Conservation (phyloP, 306 rosid species). For the Glycyrrhiza uralensis region DNA sequence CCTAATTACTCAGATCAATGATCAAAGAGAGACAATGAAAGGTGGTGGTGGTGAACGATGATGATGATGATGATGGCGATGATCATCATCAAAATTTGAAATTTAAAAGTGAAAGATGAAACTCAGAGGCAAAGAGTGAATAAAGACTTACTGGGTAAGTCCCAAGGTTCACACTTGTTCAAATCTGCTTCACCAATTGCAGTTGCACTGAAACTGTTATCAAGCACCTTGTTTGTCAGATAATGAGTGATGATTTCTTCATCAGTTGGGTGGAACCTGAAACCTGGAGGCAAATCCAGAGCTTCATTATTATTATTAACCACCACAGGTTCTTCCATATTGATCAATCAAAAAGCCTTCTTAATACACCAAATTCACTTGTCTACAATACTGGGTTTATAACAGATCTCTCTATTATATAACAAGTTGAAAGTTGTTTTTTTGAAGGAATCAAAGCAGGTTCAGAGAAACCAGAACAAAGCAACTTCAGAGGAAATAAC, state of each 20-base stretch:
- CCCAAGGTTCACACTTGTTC: constrained; percentile 92
- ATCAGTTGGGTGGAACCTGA: constrained; percentile 85
- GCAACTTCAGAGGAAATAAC: background rate
- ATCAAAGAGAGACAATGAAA: no score
- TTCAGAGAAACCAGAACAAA: background rate
- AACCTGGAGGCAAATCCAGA: constrained; percentile 82
- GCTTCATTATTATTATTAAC: constrained; percentile 36
- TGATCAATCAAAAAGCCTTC: no score
- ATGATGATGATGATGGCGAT: no score
- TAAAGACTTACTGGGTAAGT: constrained; percentile 66
- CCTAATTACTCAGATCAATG: no score
- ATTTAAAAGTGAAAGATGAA: no score
- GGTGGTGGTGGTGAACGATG: no score
- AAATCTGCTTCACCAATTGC: constrained; percentile 87
- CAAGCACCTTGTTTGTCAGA: constrained; percentile 53
- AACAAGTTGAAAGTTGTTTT: no score
- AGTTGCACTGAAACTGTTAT: constrained; percentile 53
- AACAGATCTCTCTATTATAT: no score
- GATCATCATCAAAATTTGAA: no score
- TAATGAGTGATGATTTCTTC: constrained; percentile 73
- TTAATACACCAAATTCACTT: no score
- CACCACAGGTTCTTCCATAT: constrained; percentile 43
- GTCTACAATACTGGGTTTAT: no score
- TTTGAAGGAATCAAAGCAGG: background rate
- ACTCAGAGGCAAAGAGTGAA: no score